These are phyloP conservation scores for Metschnikowia cerradonensis DNA, from an alignment of 805 yeast genomes.

Conservation along the genomic window DNA sequence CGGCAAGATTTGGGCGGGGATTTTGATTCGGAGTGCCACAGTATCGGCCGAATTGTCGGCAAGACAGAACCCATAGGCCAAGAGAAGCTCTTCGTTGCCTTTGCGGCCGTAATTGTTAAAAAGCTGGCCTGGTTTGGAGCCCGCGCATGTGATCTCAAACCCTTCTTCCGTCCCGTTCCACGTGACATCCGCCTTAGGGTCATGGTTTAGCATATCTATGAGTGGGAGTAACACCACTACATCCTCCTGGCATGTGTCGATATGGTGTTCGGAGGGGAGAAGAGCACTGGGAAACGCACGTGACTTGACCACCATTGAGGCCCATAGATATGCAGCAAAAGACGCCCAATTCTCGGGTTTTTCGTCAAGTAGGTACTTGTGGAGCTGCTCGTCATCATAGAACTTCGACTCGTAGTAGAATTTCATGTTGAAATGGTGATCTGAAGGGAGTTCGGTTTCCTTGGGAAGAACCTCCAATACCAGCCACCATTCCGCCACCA, in stretches of 20 bases:
- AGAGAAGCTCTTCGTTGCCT: slow-evolving; percentile 75
- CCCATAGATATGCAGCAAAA: slow-evolving; percentile 73
- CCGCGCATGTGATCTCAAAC: slow-evolving; percentile 25
- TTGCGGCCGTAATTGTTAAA: slow-evolving; percentile 86
- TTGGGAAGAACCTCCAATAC: slow-evolving; percentile 30
- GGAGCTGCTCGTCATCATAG: slow-evolving; percentile 33
- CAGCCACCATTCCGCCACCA: slow-evolving; percentile 63
- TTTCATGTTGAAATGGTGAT: slow-evolving; percentile 39
- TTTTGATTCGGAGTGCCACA: slow-evolving; percentile 56
- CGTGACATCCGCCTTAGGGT: slow-evolving; percentile 52
- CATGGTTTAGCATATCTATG: slow-evolving; percentile 76
- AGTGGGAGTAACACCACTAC: slow-evolving; percentile 74
- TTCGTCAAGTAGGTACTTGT: slow-evolving; percentile 21
- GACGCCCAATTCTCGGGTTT: slow-evolving; percentile 50
- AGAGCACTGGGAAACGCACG: slow-evolving; percentile 78
- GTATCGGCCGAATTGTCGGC: slow-evolving; percentile 55
- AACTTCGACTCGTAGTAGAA: slow-evolving; percentile 42
- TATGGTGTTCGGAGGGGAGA: slow-evolving; percentile 25
- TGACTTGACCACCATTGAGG: slow-evolving; percentile 62
- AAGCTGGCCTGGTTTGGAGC: slow-evolving; percentile 32
- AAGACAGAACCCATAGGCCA: slow-evolving; percentile 78
- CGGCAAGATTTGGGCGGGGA: slow-evolving; percentile 34
- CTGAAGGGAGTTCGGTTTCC: slow-evolving; percentile 25
- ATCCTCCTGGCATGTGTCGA: slow-evolving; percentile 24
- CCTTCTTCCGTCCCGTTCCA: slow-evolving; percentile 45